Conservation (phyloP, 192 early-diverging fungal species). For the Chytriomyces sp. region DNA sequence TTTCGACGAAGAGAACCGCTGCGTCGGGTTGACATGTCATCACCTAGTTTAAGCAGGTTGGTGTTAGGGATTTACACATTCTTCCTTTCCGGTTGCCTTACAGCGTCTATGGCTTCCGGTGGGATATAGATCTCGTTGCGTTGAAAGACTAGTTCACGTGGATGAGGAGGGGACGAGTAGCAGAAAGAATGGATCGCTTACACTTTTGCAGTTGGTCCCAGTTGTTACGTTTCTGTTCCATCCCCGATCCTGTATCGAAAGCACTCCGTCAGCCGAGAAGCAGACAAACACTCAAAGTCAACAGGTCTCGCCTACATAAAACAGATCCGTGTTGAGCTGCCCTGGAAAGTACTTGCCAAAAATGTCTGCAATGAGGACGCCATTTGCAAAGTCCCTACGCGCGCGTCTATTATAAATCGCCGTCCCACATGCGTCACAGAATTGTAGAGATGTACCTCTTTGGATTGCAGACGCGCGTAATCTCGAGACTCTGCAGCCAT, state of each 20-base stretch:
- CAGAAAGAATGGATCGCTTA: conserved; percentile 7
- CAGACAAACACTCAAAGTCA: too few species aligned
- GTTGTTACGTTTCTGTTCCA: conserved; percentile 43
- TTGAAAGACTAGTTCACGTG: conserved; percentile 33
- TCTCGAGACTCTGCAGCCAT: conserved; percentile 55
- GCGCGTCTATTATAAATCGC: neutral
- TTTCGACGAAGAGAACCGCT: conserved; percentile 42
- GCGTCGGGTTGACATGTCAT: conserved; percentile 47
- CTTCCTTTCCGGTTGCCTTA: neutral
- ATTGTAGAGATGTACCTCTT: conserved; percentile 31
- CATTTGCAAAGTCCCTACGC: conserved; percentile 53
- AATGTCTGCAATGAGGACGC: conserved; percentile 52
- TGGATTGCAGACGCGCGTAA: conserved; percentile 46
- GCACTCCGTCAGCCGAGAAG: too few species aligned
- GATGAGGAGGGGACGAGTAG: neutral
- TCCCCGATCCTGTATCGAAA: conserved; percentile 42
- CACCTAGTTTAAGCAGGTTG: conserved; percentile 8
- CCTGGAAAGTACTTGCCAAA: conserved; percentile 49
- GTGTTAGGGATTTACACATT: neutral
- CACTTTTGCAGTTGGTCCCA: conserved; percentile 54
- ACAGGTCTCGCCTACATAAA: conserved; percentile 46
- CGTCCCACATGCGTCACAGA: neutral
- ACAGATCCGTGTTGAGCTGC: conserved; percentile 34
- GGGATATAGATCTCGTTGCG: conserved; percentile 46
- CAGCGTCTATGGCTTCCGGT: conserved; percentile 40